Evolutionary conservation across 2,329 filamentous ascomycete species (phyloP).

Genomic region (Colletotrichum cereale): DNA sequence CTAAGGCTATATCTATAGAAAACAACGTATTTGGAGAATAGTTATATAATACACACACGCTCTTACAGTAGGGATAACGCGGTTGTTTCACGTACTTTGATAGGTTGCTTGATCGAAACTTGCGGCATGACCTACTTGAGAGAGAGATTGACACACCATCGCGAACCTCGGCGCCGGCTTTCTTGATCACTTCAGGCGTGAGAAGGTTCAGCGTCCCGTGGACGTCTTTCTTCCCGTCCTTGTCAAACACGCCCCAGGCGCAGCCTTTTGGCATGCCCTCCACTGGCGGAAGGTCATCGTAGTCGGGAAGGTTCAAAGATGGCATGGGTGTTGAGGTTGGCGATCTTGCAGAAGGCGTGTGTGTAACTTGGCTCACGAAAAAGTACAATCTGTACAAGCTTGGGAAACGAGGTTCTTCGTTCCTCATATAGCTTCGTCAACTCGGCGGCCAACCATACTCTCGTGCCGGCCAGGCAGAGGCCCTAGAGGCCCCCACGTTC

Average conservation of each 20-base stretch:
- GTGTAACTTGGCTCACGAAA: not conserved
- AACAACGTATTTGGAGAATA: no score
- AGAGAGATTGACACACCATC: conserved; percentile 65
- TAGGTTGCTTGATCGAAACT: not conserved
- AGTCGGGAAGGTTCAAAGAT: conserved; percentile 54
- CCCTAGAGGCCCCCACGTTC: not conserved
- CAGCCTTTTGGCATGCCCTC: conserved; percentile 61
- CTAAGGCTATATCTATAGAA: no score
- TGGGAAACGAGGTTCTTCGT: not conserved
- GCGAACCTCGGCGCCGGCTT: conserved; percentile 56
- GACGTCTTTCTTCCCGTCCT: conserved; percentile 61
- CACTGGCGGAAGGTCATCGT: conserved; percentile 57
- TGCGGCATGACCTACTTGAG: conserved; percentile 57
- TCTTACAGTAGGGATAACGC: no score
- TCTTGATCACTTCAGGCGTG: conserved; percentile 58
- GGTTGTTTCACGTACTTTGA: no score
- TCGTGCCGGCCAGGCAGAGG: not conserved
- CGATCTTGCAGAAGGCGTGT: not conserved
- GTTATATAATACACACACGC: no score
- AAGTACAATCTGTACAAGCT: not conserved
- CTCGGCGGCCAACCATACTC: not conserved
- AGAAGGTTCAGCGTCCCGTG: conserved; percentile 66
- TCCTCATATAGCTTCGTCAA: not conserved
- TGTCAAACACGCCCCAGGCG: conserved; percentile 66
- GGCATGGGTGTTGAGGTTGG: not conserved